Evolutionary conservation across 768 basidiomycete genomes (phyloP), one percentile per base, ranked within the genome.

Genomic region (Mycena galopus): DNA sequence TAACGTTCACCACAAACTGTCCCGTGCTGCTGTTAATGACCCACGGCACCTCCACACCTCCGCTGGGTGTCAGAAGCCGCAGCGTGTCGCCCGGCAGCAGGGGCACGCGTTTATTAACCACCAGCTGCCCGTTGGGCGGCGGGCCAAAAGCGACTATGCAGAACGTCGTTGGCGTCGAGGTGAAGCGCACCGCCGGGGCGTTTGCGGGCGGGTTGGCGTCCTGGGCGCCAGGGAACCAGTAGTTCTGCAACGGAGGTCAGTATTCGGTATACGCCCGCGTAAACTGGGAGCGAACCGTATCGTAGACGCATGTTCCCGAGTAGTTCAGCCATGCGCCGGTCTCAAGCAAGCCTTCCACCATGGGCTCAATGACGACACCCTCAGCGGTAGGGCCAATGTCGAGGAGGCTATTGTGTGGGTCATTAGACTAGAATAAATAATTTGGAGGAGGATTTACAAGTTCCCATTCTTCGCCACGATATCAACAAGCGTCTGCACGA

Each of bases 391-490:
- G 90, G 1, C 90, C 88, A 19, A 90, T 76, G 32, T 90, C 86
- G 2, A 90, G 76, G 17, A 90, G 78, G 73, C 88, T 89, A n/a
- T n/a, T n/a, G n/a, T 2, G 17, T 7, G 17, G 6, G 3, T 9
- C 12, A 37, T 56, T n/a, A 12, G 12, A 4, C 9, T 8, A n/a
- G 50, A 33, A 27, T 8, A 56, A 12, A 7, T 37, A 37, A 23
- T 35, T 14, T n/a, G 12, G 32, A 53, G n/a, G 2, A 3, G 14
- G 2, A 76, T 86, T 75, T 70, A 88, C 88, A 86, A 91, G 74
- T 91, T 90, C n/a, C 91, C 90, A 67, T 89, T 89, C 82, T 91
- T 91, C 33, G 89, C 88, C 23, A 87, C 90, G 72, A 91, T 86
- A 72, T 90, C 89, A 23, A 88, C 85, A 61, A 90, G 74, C 0